Base-by-base conservation (phyloP, 495 filamentous ascomycete genomes). In the Penicillium argentinense region DNA sequence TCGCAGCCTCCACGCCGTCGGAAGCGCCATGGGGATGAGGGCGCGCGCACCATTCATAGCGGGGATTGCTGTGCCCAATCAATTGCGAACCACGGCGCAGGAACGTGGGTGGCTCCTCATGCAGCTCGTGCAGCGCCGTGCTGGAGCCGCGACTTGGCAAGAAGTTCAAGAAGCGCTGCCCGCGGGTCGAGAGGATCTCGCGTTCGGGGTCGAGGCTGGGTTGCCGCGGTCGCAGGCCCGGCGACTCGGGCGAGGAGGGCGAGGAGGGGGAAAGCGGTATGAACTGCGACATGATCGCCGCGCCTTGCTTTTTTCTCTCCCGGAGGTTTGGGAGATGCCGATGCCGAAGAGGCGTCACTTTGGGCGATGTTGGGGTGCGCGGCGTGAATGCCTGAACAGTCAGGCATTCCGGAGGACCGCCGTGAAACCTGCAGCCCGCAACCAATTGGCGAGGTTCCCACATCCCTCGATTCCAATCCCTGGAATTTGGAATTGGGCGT, bases 181-280 rank as follows among this genome's bases (percentile, higher is more conserved):
- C 69, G 12, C 69, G 55, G 0, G 69, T 69, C 9, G 69, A 66
- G 2, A 70, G 45, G 25, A 72, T 63, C 32, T 70, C 67, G 11
- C 53, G 57, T 29, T 69, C 62, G 0, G 47, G 59, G 17, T 64
- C 57, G 9, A 70, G 39, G 41, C 60, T 70, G 12, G 67, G 67
- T 12, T 59, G 49, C n/a, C 60, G 56, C 0, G 64, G 64, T 11
- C 41, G 54, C 21, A 66, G 40, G 0, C 53, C 40, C 16, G 59
- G 49, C 0, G 53, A 57, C 3, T 17, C 32, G 3, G 53, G 49
- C 9, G 62, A 45, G 1, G 61, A 60, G 1, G 57, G n/a, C n/a
- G n/a, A n/a, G n/a, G n/a, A n/a, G n/a, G n/a, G n/a, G n/a, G n/a
- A n/a, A n/a, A n/a, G n/a, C n/a, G n/a, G n/a, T n/a, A n/a, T n/a